Evolutionary conservation across 225 moss, liverwort and hornwort species (phyloP).

Genomic region (Sphagnum tenellum): DNA sequence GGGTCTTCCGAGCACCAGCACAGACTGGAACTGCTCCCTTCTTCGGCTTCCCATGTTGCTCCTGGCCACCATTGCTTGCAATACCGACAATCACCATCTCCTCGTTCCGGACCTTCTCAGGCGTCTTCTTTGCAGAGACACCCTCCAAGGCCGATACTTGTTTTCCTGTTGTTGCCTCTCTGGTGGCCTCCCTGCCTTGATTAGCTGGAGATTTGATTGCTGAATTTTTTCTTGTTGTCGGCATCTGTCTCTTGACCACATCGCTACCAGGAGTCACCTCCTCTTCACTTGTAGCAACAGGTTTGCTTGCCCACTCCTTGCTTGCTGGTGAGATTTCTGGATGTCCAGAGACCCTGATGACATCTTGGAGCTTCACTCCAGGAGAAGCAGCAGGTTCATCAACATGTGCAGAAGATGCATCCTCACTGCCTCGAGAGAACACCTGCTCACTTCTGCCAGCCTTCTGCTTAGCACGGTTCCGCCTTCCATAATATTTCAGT

Average conservation of each 20-base stretch:
- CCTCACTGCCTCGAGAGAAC: constrained; percentile 15
- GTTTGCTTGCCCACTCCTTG: constrained; percentile 38
- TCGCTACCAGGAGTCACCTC: constrained; percentile 20
- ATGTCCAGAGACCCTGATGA: constrained; percentile 5
- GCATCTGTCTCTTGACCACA: constrained; percentile 27
- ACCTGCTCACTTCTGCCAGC: constrained; percentile 18
- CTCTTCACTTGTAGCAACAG: constrained; percentile 18
- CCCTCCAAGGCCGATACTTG: constrained; percentile 25
- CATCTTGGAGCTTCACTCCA: constrained; percentile 15
- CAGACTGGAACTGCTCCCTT: constrained; percentile 15
- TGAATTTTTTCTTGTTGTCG: constrained; percentile 39
- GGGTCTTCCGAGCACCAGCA: constrained; percentile 41
- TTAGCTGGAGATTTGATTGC: constrained; percentile 21
- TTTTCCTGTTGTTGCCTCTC: constrained; percentile 9
- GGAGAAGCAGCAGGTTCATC: constrained; percentile 24
- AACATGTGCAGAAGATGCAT: constrained; percentile 21
- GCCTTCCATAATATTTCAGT: constrained; percentile 69
- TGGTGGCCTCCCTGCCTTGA: constrained; percentile 22
- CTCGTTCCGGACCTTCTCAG: constrained; percentile 15
- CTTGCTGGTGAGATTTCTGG: constrained; percentile 31
- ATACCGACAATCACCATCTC: constrained; percentile 33
- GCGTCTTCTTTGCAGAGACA: constrained; percentile 14
- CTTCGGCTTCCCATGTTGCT: constrained; percentile 17
- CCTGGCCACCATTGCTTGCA: constrained; percentile 41
- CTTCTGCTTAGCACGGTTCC: constrained; percentile 46